Percentiles rank a stretch among this genome's conserved stretches.
phyloP scores from a whole-genome alignment of 2,329 filamentous ascomycete species.

The Ophiosphaerella herpotricha region DNA sequence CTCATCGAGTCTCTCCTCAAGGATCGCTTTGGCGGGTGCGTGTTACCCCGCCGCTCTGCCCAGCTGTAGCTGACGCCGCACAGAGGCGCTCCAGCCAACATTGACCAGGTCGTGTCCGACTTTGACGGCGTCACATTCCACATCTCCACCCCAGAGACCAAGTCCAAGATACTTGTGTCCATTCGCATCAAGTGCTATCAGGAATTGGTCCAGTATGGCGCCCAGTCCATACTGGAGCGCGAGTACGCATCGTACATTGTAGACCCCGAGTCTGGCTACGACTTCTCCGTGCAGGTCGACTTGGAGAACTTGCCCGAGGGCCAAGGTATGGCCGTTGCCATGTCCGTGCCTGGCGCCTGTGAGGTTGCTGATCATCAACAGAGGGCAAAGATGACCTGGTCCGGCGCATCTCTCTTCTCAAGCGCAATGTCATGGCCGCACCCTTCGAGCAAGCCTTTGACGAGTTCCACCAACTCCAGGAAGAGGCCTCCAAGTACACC shows the following conservation, averaged over 20 bases:
- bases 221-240: slow-evolving; percentile 85
- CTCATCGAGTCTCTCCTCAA: slow-evolving; percentile 95
- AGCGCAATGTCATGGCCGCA: slow-evolving; percentile 98
- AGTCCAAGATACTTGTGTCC: slow-evolving; percentile 92
- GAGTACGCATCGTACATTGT: slow-evolving; percentile 96
- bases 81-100: slow-evolving; percentile 82
- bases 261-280: slow-evolving; percentile 84
- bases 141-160: slow-evolving; percentile 92
- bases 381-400: slow-evolving; percentile 87
- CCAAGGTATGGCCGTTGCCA: slow-evolving; percentile 59
- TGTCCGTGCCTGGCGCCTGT: neutral
- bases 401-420: slow-evolving; percentile 84
- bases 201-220: slow-evolving; percentile 91
- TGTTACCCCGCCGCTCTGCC: slow-evolving; percentile 36
- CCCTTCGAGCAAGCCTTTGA: slow-evolving; percentile 97
- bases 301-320: slow-evolving; percentile 82
- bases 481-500: slow-evolving; percentile 89
- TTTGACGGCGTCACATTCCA: slow-evolving; percentile 99
- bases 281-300: slow-evolving; percentile 93
- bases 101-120: slow-evolving; percentile 98
- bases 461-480: slow-evolving; percentile 83
- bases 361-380: slow-evolving; percentile 42
- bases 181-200: slow-evolving; percentile 93
- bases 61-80: slow-evolving; percentile 43
- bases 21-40: slow-evolving; percentile 87